phyloP scores from a whole-genome alignment of 495 filamentous ascomycete genomes.

The Daldinia concentrica region DNA sequence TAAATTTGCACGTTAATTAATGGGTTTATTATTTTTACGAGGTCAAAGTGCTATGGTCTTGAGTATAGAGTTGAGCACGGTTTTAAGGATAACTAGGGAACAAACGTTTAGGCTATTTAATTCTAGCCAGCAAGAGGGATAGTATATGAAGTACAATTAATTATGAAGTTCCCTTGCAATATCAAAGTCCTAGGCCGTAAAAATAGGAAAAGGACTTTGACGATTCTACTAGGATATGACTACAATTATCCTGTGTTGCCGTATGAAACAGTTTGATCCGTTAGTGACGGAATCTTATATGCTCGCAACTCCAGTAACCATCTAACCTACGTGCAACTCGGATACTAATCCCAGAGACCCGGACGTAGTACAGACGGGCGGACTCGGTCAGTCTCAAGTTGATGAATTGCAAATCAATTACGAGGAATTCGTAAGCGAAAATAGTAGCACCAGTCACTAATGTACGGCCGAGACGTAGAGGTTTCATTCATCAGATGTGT shows the following conservation, averaged over 20 bases:
- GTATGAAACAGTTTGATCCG: not conserved
- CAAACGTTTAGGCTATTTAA: not conserved
- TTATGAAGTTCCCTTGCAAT: not conserved
- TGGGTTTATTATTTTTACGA: not conserved
- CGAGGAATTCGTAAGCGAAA: not conserved
- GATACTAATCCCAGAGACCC: not conserved
- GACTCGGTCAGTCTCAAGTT: conserved; percentile 3
- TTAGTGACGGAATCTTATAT: not conserved
- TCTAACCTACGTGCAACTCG: not conserved
- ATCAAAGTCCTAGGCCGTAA: not conserved
- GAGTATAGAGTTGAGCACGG: not conserved
- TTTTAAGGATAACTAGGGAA: not conserved
- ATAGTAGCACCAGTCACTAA: conserved; percentile 13
- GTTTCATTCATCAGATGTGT: conserved; percentile 41
- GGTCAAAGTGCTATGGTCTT: not conserved
- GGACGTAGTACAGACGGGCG: not conserved
- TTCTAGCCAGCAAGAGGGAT: not conserved
- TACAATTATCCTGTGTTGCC: not conserved
- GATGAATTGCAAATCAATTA: not conserved
- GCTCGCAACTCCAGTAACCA: not conserved
- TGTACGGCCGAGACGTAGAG: not conserved
- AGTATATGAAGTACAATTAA: not conserved
- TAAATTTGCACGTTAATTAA: conserved; percentile 13
- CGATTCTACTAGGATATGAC: not conserved
- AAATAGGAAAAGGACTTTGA: not conserved